These are phyloP conservation scores for Rhizopus stolonifer DNA, from an alignment of 371 early-diverging fungal species.

Conservation along the genomic window DNA sequence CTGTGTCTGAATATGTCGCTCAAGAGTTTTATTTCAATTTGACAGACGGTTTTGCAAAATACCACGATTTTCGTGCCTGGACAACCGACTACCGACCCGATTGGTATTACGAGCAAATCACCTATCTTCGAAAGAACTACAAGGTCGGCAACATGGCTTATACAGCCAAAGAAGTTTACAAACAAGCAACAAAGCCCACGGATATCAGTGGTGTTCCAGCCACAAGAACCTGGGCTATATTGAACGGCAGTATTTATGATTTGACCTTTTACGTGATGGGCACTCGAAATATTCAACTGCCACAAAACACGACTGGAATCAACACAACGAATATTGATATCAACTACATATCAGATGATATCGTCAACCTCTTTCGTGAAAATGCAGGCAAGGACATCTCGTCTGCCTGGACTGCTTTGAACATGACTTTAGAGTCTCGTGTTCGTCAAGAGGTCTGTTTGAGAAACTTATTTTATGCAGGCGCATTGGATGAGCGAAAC, in stretches of 20 bases:
- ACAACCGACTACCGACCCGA: slow-evolving; percentile 35
- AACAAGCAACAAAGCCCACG: slow-evolving; percentile 24
- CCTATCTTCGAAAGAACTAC: slow-evolving; percentile 44
- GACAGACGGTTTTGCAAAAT: slow-evolving; percentile 33
- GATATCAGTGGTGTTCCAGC: slow-evolving; percentile 25
- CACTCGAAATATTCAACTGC: slow-evolving; percentile 20
- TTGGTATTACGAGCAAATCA: slow-evolving; percentile 52
- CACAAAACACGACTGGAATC: slow-evolving; percentile 20
- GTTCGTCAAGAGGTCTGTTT: slow-evolving; percentile 64
- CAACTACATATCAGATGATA: slow-evolving; percentile 51
- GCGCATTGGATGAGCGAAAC: slow-evolving; percentile 81
- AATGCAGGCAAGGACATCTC: slow-evolving; percentile 68
- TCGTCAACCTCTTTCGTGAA: slow-evolving; percentile 62
- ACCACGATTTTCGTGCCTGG: slow-evolving; percentile 37
- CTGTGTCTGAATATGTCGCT: slow-evolving; percentile 28
- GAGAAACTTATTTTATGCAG: slow-evolving; percentile 79
- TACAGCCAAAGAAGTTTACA: slow-evolving; percentile 21
- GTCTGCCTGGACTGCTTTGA: slow-evolving; percentile 51
- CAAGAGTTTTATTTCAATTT: slow-evolving; percentile 35
- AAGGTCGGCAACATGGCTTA: slow-evolving; percentile 43
- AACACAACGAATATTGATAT: slow-evolving; percentile 8
- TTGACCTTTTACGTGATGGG: slow-evolving; percentile 54
- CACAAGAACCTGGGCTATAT: slow-evolving; percentile 49
- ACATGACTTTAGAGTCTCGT: slow-evolving; percentile 27
- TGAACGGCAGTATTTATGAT: slow-evolving; percentile 63